phyloP scores from a whole-genome alignment of 2,329 filamentous ascomycete species.

The Colletotrichum sp. region DNA sequence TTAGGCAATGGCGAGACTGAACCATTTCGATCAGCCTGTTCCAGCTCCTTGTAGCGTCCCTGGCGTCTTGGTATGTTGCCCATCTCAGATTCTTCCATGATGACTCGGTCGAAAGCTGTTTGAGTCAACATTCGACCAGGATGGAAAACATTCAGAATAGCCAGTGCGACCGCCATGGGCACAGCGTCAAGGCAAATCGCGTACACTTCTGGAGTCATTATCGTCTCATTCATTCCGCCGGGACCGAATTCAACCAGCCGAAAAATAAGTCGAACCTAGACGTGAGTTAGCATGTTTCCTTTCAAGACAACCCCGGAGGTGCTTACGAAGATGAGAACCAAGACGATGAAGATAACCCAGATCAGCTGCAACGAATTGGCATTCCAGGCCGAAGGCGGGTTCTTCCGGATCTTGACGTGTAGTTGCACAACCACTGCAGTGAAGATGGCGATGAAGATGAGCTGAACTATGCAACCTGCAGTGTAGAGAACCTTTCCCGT shows the following conservation, averaged over 20 bases:
- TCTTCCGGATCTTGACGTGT: not conserved
- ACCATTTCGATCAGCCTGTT: not conserved
- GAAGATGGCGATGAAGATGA: not conserved
- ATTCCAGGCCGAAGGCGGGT: not conserved
- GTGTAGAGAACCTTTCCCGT: not conserved
- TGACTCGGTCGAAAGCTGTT: not conserved
- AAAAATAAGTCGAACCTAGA: not conserved
- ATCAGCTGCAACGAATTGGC: not conserved
- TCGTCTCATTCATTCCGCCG: not conserved
- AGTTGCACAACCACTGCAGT: not conserved
- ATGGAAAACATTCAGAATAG: not conserved
- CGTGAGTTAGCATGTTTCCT: rapidly evolving
- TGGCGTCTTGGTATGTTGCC: not conserved
- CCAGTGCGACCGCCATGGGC: not conserved
- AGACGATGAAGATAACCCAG: not conserved
- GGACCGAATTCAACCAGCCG: not conserved
- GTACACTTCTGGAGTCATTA: not conserved
- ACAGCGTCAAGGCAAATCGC: not conserved
- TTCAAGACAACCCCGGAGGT: not conserved
- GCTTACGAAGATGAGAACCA: not conserved
- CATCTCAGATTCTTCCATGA: not conserved
- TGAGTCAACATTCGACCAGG: not conserved
- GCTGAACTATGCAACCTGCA: not conserved
- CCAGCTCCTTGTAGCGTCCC: not conserved
- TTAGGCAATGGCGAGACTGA: not conserved